Base-by-base conservation (phyloP, 1,284 basidiomycete species). In the Ganoderma meredithae region DNA sequence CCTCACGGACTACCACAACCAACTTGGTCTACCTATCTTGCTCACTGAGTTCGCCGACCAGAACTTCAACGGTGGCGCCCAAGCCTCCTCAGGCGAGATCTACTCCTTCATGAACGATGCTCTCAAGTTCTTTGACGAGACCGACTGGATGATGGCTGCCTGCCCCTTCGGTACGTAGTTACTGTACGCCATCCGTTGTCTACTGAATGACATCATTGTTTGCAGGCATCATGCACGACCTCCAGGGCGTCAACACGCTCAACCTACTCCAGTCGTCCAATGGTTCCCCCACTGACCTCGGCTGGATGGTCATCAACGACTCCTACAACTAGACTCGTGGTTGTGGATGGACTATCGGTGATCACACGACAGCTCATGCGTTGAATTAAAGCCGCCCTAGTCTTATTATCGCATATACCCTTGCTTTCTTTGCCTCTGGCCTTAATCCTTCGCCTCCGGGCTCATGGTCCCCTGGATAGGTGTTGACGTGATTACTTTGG, bases 21-120 rank as follows among this genome's bases (percentile, higher is more conserved):
- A 75, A 78, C 64, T 74, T 55, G 60, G 60, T 13, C 62, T 72
- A 64, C 81, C 82, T 17, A 82, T 95, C 65, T 85, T 83, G 84
- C 79, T 92, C 64, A 94, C 92, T 4, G 94, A 95, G 77, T 88
- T 86, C 75, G 91, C 89, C 70, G 88, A 87, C 80, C 82, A 93
- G 85, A 86, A 90, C 81, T 95, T 90, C 81, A 84, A 85, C 76
- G 86, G 85, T 47, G 87, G 86, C 43, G 75, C 82, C 0, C 90
- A 92, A 76, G 86, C 88, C 73, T 71, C 69, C 67, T 69, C 73
- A 61, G 79, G 76, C 27, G 81, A 91, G 60, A 84, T 89, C 70
- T 86, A 80, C 77, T 71, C 73, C 39, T 92, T 95, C 82, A 89
- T 93, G 83, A 72, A 75, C 44, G 79, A 77, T 8, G 85, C 88